Evolutionary conservation across 257 asterid genomes (phyloP).

Genomic region (Schizonepeta tenuifolia): DNA sequence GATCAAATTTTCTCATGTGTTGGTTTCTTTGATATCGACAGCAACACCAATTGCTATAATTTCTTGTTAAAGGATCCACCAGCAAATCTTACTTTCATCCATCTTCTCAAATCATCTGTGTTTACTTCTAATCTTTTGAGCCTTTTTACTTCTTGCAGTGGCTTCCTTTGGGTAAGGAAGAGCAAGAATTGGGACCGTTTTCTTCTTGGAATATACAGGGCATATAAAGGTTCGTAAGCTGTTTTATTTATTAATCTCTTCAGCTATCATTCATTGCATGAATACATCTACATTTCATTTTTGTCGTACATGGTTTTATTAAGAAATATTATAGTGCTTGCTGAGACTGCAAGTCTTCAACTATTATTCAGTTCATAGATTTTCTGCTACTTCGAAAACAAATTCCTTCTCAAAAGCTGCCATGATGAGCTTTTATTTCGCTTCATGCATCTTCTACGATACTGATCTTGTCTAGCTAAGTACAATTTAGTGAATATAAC

Average conservation of each 20-base stretch:
- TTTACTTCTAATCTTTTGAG: constrained; percentile 29
- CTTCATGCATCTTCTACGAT: too few species aligned
- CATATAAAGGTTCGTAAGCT: constrained; percentile 80
- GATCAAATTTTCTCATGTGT: not conserved
- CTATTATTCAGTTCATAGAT: not conserved
- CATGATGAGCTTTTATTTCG: not conserved
- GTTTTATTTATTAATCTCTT: constrained; percentile 26
- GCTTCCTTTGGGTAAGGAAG: constrained; percentile 82
- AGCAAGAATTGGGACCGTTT: constrained; percentile 78
- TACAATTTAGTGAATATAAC: too few species aligned
- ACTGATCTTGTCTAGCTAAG: too few species aligned
- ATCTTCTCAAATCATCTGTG: not conserved
- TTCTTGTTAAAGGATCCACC: constrained; percentile 20
- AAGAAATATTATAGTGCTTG: not conserved
- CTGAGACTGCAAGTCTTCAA: constrained; percentile 4
- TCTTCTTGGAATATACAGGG: constrained; percentile 96
- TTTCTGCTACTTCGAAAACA: not conserved
- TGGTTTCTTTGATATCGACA: constrained; percentile 10
- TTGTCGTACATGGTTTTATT: not conserved
- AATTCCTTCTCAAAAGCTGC: not conserved
- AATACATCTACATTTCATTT: not conserved
- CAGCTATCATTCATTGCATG: constrained; percentile 15
- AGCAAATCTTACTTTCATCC: not conserved
- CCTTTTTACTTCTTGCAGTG: constrained; percentile 62
- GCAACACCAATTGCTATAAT: not conserved